Conservation (phyloP, 768 basidiomycete genomes). For the Leucogyrophana mollusca region DNA sequence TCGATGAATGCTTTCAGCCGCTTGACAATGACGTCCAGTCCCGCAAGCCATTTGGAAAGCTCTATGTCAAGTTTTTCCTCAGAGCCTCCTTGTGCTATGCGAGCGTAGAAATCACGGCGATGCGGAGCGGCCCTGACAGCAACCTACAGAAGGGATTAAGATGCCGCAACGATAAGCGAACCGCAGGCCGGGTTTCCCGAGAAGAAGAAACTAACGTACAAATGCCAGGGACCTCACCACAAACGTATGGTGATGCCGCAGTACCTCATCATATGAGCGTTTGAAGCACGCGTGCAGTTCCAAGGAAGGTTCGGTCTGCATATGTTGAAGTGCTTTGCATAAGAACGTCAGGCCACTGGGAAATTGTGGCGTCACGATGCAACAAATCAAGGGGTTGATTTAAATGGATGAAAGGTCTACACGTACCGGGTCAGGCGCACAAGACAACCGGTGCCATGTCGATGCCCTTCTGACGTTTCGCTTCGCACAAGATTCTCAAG, state of each 20-base stretch:
- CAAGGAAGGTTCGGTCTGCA: slow-evolving; percentile 50
- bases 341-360: slow-evolving; percentile 66
- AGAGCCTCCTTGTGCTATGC: slow-evolving; percentile 64
- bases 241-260: slow-evolving; percentile 66
- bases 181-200: background rate
- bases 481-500: slow-evolving; percentile 59
- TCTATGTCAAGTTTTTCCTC: slow-evolving; percentile 56
- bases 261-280: slow-evolving; percentile 65
- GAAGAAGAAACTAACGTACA: slow-evolving; percentile 20
- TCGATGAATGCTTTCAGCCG: slow-evolving; percentile 55
- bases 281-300: slow-evolving; percentile 71
- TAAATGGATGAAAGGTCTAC: slow-evolving; percentile 13
- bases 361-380: slow-evolving; percentile 1
- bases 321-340: slow-evolving; percentile 63
- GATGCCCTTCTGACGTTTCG: slow-evolving; percentile 43
- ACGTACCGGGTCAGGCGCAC: slow-evolving; percentile 65
- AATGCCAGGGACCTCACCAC: slow-evolving; percentile 52
- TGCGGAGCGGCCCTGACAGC: slow-evolving; percentile 63
- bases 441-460: slow-evolving; percentile 58
- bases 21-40: slow-evolving; percentile 53
- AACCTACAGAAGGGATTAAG: slow-evolving; percentile 33
- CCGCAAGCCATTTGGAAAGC: slow-evolving; percentile 60
- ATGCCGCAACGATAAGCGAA: slow-evolving; percentile 1
- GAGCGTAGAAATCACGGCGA: slow-evolving; percentile 60
- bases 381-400: slow-evolving; percentile 1